Evolutionary conservation across 1,284 basidiomycete genomes (phyloP).

Genomic region (Boletus austroedulis): DNA sequence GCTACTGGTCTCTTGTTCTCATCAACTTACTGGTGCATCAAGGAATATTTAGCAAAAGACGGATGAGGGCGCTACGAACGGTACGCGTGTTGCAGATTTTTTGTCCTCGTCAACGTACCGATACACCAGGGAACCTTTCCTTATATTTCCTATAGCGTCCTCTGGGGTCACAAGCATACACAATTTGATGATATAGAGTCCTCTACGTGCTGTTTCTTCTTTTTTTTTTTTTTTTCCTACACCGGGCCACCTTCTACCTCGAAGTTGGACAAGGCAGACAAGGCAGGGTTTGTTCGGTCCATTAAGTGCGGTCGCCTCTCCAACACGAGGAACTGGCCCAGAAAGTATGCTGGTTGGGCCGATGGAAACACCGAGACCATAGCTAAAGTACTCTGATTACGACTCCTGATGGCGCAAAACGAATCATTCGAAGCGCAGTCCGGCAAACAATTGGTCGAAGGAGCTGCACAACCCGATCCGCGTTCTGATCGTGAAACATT

Average conservation of each 20-base stretch:
- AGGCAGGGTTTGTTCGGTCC: not conserved
- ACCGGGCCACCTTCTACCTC: not conserved
- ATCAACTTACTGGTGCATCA: not conserved
- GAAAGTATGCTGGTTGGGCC: not conserved
- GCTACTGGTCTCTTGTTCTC: too few species aligned
- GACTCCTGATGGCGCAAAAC: not conserved
- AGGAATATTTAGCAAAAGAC: not conserved
- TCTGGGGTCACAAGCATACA: not conserved
- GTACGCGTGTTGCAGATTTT: too few species aligned
- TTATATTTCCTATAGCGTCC: not conserved
- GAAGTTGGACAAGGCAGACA: not conserved
- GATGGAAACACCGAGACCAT: not conserved
- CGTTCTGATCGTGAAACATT: too few species aligned
- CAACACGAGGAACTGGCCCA: not conserved
- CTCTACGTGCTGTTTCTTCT: constrained; percentile 3
- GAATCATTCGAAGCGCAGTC: not conserved
- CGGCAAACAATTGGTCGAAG: not conserved
- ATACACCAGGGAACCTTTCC: not conserved
- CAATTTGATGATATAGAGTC: constrained; percentile 3
- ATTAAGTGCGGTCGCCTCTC: not conserved
- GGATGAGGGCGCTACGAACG: too few species aligned
- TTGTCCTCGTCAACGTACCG: not conserved
- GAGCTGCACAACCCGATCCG: not conserved
- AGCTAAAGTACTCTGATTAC: not conserved
- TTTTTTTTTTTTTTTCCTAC: constrained; percentile 4